phyloP scores from a whole-genome alignment of 2,329 filamentous ascomycete genomes.

The Botrytis sinoallii region DNA sequence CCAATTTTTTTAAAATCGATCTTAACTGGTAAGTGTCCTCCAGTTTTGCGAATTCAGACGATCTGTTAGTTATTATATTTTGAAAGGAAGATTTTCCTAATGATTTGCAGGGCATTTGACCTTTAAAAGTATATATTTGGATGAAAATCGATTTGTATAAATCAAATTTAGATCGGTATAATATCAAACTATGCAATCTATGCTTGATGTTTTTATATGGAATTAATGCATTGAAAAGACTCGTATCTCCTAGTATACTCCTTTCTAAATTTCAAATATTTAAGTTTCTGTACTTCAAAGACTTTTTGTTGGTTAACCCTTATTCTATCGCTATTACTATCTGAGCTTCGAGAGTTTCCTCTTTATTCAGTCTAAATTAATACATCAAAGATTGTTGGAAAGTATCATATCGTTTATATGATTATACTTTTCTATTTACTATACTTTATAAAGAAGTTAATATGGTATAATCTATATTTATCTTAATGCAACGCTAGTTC shows the following conservation, averaged over 20 bases:
- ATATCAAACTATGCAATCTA: not conserved
- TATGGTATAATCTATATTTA: not conserved
- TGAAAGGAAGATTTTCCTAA: fast-evolving
- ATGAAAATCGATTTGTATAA: not conserved
- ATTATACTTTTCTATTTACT: not conserved
- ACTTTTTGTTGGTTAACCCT: not conserved
- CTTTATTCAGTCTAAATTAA: not conserved
- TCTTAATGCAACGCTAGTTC: not conserved
- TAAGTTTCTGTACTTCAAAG: not conserved
- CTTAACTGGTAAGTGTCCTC: fast-evolving
- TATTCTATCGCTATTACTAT: not conserved
- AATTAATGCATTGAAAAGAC: too few species aligned
- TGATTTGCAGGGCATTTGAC: not conserved
- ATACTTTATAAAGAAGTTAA: not conserved
- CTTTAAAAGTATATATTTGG: fast-evolving
- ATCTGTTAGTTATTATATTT: not conserved
- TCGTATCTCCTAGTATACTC: fast-evolving
- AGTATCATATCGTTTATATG: not conserved
- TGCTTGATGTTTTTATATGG: not conserved
- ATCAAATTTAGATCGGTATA: not conserved
- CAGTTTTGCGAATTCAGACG: not conserved
- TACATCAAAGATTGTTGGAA: not conserved
- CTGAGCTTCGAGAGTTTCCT: too few species aligned
- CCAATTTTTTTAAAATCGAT: not conserved
- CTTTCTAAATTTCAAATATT: not conserved